Percentiles rank a stretch among this genome's conserved stretches.
Conservation (phyloP, 306 rosid species). For the Fragaria ananassa region DNA sequence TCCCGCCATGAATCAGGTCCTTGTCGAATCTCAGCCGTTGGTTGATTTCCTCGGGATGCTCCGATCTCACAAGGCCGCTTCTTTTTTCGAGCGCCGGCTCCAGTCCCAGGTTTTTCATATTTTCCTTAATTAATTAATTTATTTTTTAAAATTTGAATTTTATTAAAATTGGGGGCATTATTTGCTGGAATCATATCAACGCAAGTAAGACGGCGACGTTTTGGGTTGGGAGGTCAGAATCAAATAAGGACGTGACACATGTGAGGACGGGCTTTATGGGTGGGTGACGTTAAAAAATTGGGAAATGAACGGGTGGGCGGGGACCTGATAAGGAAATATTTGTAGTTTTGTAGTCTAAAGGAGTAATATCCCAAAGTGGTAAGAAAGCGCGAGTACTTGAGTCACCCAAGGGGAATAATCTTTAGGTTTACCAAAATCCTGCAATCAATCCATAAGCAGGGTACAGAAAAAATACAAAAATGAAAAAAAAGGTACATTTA, state of each 20-base stretch:
- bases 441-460: no score
- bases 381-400: no score
- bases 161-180: not conserved
- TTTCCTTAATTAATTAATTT: not conserved
- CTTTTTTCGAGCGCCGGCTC: constrained; percentile 30
- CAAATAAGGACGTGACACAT: not conserved
- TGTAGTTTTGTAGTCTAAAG: no score
- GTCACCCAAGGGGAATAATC: no score
- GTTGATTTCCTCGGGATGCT: constrained; percentile 19
- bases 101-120: constrained; percentile 20
- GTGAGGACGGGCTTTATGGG: not conserved
- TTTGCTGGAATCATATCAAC: not conserved
- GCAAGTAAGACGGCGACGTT: not conserved
- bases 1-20: constrained; percentile 17
- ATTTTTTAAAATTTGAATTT: not conserved
- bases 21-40: constrained; percentile 30
- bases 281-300: not conserved
- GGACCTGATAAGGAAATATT: no score
- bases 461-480: no score
- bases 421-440: no score
- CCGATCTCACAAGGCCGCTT: constrained; percentile 15
- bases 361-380: no score
- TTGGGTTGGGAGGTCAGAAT: not conserved
- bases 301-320: no score
- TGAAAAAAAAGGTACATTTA: no score